Conservation (phyloP, 805 yeast genomes). For the Kuraishia capsulata region DNA sequence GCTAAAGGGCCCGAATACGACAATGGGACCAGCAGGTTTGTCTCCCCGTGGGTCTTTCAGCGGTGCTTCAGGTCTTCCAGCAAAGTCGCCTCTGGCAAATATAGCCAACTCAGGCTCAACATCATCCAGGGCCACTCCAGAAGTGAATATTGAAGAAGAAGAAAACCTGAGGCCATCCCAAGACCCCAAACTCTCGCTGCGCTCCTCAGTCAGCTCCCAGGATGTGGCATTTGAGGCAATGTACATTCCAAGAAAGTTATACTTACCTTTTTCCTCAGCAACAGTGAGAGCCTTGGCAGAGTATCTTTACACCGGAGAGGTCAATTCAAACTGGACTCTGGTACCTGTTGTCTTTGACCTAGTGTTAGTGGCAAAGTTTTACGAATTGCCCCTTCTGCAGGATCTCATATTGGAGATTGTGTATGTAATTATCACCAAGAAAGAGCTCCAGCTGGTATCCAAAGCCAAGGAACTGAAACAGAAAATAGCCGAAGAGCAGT, state of each 20-base stretch:
- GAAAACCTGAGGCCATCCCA: too few relatives aligned
- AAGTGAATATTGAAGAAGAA: too few relatives aligned
- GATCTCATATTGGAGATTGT: conserved; percentile 61
- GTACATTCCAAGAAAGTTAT: conserved; percentile 57
- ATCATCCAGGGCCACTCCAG: not conserved
- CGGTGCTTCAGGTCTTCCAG: conserved; percentile 6
- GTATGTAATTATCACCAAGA: conserved; percentile 60
- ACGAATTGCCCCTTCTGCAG: conserved; percentile 60
- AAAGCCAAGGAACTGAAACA: conserved; percentile 26
- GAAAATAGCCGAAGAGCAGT: conserved; percentile 6
- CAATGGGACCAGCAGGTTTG: too few relatives aligned
- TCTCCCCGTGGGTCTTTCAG: conserved; percentile 44
- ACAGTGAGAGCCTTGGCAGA: conserved; percentile 63
- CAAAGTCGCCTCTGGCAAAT: not conserved
- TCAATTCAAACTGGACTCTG: conserved; percentile 67
- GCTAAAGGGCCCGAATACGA: conserved; percentile 20
- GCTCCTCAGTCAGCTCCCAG: conserved; percentile 8
- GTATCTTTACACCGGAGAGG: conserved; percentile 71
- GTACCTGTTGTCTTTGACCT: conserved; percentile 62
- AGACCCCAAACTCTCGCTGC: not conserved
- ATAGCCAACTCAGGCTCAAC: not conserved
- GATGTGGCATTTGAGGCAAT: conserved; percentile 39
- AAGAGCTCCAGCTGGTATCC: conserved; percentile 42
- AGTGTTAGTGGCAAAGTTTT: conserved; percentile 51
- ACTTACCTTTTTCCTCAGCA: conserved; percentile 55